Evolutionary conservation across 2,329 filamentous ascomycete genomes (phyloP), one percentile per base, ranked within the genome.

Genomic region (Aspergillus proliferans): DNA sequence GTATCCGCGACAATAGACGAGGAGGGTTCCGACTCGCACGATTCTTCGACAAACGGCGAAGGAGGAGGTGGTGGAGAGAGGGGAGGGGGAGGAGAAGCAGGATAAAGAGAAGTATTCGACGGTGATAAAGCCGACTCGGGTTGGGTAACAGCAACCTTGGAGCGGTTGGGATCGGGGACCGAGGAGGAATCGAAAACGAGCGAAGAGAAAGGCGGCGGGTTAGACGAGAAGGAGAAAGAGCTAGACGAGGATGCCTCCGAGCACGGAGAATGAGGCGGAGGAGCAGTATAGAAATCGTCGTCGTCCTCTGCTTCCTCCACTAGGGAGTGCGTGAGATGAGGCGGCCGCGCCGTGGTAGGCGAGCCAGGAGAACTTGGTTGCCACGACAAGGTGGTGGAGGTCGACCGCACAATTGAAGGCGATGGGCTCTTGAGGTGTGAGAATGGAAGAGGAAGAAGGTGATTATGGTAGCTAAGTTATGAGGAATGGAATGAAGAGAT

Each of bases 1-100:
- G 88, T 92, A 66, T 94, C 88, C 57, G 83, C 82, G 61, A 80
- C 73, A 58, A 78, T 74, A 30, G 76, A 75, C 48, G 76, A 75
- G 51, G 66, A 66, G 47, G 67, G 63, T 49, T 69, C 62, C 49
- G 69, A 56, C 39, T 75, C 72, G 51, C 74, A 70, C 58, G 70
- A 66, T 58, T 77, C 75, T 55, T 76, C 71, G 50, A 75, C 72
- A 47, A 75, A 74, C 45, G 78, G 74, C 50, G 76, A 72, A 44
- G 78, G 71, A 55, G 76, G 74, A 58, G 79, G 76, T 22, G 75
- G 73, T 51, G 78, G 74, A 52, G 75, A 73, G 51, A 77, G 74
- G 52, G 76, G 60, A 36, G 64, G 68, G 52, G 71, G 66, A 19
- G 78, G 74, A 50, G 76, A 72, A 45, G 78, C 71, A 55, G 76